phyloP scores from a whole-genome alignment of 306 rosid species.

The Potentilla sterilis region DNA sequence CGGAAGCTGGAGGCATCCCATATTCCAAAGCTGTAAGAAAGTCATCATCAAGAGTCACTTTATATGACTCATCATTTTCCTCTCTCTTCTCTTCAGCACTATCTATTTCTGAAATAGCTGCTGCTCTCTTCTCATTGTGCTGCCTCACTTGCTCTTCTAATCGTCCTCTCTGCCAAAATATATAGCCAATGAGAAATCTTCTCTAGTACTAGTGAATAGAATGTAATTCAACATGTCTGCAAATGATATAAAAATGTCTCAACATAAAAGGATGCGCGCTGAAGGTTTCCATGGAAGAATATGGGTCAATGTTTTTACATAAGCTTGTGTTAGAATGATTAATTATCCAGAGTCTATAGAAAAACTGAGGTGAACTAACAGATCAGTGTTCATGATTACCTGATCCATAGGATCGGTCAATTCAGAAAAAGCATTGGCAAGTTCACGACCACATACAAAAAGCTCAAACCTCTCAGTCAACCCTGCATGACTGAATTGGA shows the following conservation, averaged over 20 bases:
- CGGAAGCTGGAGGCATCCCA: constrained; percentile 99
- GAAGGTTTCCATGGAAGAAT: neutral
- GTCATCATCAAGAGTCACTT: constrained; percentile 91
- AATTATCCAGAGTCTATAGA: neutral
- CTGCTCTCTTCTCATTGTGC: constrained; percentile 73
- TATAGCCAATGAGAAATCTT: constrained; percentile 19
- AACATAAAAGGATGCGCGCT: neutral
- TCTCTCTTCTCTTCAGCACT: constrained; percentile 31
- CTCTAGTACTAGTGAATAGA: neutral
- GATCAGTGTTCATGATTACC: constrained; percentile 44
- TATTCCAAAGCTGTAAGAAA: constrained; percentile 93
- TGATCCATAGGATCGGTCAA: constrained; percentile 96
- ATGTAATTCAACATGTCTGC: constrained; percentile 1
- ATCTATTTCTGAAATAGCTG: constrained; percentile 33
- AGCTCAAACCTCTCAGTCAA: constrained; percentile 95
- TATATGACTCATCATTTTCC: constrained; percentile 60
- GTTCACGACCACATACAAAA: constrained; percentile 93
- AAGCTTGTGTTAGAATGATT: neutral
- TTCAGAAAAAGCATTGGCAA: constrained; percentile 97
- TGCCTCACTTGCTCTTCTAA: constrained; percentile 87
- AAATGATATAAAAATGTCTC: neutral
- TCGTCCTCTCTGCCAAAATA: constrained; percentile 65
- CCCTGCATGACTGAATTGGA: constrained; percentile 58
- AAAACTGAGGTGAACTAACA: neutral
- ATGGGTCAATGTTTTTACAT: neutral